Evolutionary conservation across 1,139 yeast species (phyloP), one percentile per base, ranked within the genome.

Genomic region (Pichia terricola): DNA sequence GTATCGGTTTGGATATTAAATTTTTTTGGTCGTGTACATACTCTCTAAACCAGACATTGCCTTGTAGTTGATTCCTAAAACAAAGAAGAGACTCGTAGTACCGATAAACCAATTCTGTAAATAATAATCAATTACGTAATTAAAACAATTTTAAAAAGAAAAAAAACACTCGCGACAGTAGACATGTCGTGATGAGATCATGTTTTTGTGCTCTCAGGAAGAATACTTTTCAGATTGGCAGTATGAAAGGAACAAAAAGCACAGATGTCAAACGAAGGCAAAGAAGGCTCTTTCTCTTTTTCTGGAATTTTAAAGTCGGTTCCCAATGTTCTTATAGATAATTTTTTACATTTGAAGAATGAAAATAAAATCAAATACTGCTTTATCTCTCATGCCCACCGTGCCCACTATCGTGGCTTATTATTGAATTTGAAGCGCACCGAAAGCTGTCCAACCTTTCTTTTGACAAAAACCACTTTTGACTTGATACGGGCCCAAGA

Each of bases 41-140:
- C 74, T 69, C 47, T 72, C 77, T 41, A 72, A 52, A 26, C 75
- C 75, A 3, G 76, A 70, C 76, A 71, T 70, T n/a, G 4, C 25
- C n/a, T 34, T 16, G 22, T 16, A 16, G 1, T 16, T 16, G 2
- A 16, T 16, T 16, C 22, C 22, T 16, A 16, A 16, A 16, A 16
- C 22, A 16, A 16, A 16, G 22, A 2, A 16, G 22, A 16, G 22
- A 16, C 22, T 16, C 22, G 22, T 16, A 16, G 22, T 16, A 16
- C 22, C 22, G 22, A 16, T 16, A 16, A 16, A 16, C 22, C 22
- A 16, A 16, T 16, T 16, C 22, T 16, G 22, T 16, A 16, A 16
- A 16, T 16, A 16, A 16, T 16, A 16, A 16, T 16, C 22, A 16
- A 16, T 16, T 16, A 16, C 22, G 22, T 16, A 16, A 16, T 16